phyloP scores from a whole-genome alignment of 371 early-diverging fungal species.

The Rhizopus microsporus region DNA sequence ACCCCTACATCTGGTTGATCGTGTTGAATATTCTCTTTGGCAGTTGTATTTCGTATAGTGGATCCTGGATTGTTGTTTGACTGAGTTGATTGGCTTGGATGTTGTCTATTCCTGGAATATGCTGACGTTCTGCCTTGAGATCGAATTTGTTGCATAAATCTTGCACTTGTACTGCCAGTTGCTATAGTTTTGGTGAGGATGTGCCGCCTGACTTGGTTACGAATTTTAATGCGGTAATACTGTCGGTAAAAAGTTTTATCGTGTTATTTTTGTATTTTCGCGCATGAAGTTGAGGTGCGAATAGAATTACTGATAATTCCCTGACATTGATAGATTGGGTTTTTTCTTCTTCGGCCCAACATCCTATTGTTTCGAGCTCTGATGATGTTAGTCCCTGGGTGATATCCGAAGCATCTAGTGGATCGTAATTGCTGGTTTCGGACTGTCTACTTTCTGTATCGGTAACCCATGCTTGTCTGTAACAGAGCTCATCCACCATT shows the following conservation, averaged over 20 bases:
- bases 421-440: neutral
- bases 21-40: neutral
- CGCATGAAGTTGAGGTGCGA: slow-evolving; percentile 1
- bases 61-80: neutral
- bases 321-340: slow-evolving; percentile 8
- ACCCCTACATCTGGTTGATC: neutral
- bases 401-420: neutral
- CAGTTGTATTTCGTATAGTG: slow-evolving; percentile 2
- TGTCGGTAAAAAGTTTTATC: slow-evolving; percentile 3
- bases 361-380: neutral
- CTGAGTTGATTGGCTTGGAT: slow-evolving; percentile 7
- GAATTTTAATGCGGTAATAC: slow-evolving; percentile 7
- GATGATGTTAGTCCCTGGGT: neutral
- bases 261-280: neutral
- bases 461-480: slow-evolving; percentile 7
- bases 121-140: neutral
- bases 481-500: slow-evolving; percentile 8
- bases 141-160: slow-evolving; percentile 2
- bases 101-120: slow-evolving; percentile 4
- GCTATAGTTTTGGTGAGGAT: slow-evolving; percentile 1
- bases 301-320: too few relatives aligned
- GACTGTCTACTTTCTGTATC: slow-evolving; percentile 5
- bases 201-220: slow-evolving; percentile 9
- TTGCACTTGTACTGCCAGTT: slow-evolving; percentile 4
- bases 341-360: slow-evolving; percentile 8